phyloP scores from a whole-genome alignment of 805 yeast genomes.

The Zygosaccharomyces kombuchaensis region DNA sequence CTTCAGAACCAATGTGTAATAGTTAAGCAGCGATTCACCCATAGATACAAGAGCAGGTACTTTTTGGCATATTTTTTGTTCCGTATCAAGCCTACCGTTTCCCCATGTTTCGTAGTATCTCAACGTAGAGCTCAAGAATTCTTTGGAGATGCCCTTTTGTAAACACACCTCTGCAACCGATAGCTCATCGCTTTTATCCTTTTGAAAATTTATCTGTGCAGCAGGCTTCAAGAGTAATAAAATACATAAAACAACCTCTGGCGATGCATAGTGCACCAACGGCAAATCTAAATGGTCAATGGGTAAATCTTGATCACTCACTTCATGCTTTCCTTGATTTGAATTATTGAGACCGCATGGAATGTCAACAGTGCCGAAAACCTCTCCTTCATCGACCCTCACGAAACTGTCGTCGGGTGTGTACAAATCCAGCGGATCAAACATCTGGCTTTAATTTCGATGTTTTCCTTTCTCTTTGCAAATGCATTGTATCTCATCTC shows the following conservation, averaged over 20 bases:
- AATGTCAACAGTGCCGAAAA: background rate
- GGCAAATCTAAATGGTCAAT: slow-evolving; percentile 62
- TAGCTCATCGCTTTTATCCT: background rate
- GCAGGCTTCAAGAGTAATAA: slow-evolving; percentile 48
- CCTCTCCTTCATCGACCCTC: background rate
- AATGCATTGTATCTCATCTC: slow-evolving; percentile 4
- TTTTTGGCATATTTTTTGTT: slow-evolving; percentile 30
- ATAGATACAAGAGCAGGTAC: slow-evolving; percentile 39
- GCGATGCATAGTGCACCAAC: slow-evolving; percentile 42
- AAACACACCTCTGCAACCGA: slow-evolving; percentile 25
- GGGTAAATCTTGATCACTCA: slow-evolving; percentile 31
- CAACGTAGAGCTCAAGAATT: slow-evolving; percentile 30
- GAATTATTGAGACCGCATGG: background rate
- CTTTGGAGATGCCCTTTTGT: slow-evolving; percentile 34
- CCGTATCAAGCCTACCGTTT: slow-evolving; percentile 25
- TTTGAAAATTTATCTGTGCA: slow-evolving; percentile 48
- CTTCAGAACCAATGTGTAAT: slow-evolving; percentile 42
- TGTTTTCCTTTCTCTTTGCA: background rate
- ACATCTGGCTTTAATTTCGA: slow-evolving; percentile 16
- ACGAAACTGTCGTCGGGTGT: slow-evolving; percentile 18
- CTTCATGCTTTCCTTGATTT: slow-evolving; percentile 2
- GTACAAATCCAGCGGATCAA: slow-evolving; percentile 38
- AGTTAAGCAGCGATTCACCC: slow-evolving; percentile 44
- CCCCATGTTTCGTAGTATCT: slow-evolving; percentile 45
- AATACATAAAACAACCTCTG: slow-evolving; percentile 40